A percentile compares a stretch with the other conserved stretches of the same genome.
These are phyloP conservation scores for Grosmannia huntii DNA, from an alignment of 2,329 filamentous ascomycete species.

Conservation along the genomic window DNA sequence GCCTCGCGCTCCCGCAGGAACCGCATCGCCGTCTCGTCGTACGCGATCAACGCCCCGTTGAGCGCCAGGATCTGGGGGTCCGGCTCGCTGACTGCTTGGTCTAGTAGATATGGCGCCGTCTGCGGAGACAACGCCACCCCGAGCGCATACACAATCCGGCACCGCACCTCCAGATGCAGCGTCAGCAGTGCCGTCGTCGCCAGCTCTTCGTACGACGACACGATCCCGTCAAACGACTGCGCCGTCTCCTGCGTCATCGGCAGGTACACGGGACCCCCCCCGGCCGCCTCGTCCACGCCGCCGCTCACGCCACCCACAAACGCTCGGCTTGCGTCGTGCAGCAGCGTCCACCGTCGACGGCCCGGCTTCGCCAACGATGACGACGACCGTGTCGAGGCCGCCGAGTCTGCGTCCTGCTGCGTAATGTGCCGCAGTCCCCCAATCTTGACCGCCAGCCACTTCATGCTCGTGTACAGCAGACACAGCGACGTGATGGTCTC, in stretches of 20 bases:
- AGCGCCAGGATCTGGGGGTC: slow-evolving; percentile 71
- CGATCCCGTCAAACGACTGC: slow-evolving; percentile 74
- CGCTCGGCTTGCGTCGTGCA: slow-evolving; percentile 46
- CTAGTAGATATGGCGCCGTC: slow-evolving; percentile 49
- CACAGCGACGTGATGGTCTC: slow-evolving; percentile 78
- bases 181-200: slow-evolving; percentile 69
- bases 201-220: slow-evolving; percentile 71
- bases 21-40: slow-evolving; percentile 67
- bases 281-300: slow-evolving; percentile 27
- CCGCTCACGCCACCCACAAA: neutral
- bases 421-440: slow-evolving; percentile 73
- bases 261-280: slow-evolving; percentile 60
- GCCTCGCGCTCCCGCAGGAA: slow-evolving; percentile 62
- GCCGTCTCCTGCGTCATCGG: slow-evolving; percentile 81
- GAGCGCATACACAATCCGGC: slow-evolving; percentile 73
- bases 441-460: slow-evolving; percentile 84
- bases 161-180: slow-evolving; percentile 78
- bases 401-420: slow-evolving; percentile 50
- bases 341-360: slow-evolving; percentile 68
- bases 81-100: slow-evolving; percentile 63
- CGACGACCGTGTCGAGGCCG: neutral
- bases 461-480: slow-evolving; percentile 91
- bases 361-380: slow-evolving; percentile 40
- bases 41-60: slow-evolving; percentile 72
- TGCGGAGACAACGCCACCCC: slow-evolving; percentile 46